A percentile compares a stretch with the other conserved stretches of the same genome.
Evolutionary conservation across 2,329 filamentous ascomycete species (phyloP).

Genomic region (Berkeleyomyces basicola): DNA sequence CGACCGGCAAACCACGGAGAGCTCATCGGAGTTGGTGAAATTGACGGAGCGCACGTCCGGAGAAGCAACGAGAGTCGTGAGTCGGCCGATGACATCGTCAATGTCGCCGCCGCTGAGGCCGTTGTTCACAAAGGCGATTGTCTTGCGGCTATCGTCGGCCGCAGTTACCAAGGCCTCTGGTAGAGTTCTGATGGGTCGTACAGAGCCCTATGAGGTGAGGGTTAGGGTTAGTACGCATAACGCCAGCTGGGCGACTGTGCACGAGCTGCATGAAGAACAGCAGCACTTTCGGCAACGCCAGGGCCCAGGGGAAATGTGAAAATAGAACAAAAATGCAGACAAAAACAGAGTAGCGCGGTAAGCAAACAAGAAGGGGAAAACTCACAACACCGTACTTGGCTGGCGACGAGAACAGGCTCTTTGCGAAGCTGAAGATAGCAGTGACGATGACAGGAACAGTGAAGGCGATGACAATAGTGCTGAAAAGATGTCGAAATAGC

Average conservation of each 20-base stretch:
- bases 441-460: constrained; percentile 42
- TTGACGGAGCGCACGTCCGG: constrained; percentile 40
- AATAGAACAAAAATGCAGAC: neutral
- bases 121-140: constrained; percentile 64
- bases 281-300: neutral
- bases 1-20: constrained; percentile 47
- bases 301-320: neutral
- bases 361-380: neutral
- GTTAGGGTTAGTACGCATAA: neutral
- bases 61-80: constrained; percentile 40
- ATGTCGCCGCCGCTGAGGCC: constrained; percentile 54
- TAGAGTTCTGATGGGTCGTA: constrained; percentile 46
- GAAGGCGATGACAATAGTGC: constrained; percentile 40
- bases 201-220: constrained; percentile 25
- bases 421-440: constrained; percentile 50
- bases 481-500: constrained; percentile 33
- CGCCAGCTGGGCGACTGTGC: no score
- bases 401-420: constrained; percentile 69
- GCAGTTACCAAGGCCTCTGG: constrained; percentile 43
- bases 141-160: constrained; percentile 40
- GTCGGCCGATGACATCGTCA: constrained; percentile 46
- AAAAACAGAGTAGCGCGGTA: neutral
- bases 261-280: neutral
- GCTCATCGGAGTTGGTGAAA: constrained; percentile 35
- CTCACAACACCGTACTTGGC: constrained; percentile 50